Base-by-base conservation (phyloP, 164 flowering plant species). In the Tetrastigma voinierianum region DNA sequence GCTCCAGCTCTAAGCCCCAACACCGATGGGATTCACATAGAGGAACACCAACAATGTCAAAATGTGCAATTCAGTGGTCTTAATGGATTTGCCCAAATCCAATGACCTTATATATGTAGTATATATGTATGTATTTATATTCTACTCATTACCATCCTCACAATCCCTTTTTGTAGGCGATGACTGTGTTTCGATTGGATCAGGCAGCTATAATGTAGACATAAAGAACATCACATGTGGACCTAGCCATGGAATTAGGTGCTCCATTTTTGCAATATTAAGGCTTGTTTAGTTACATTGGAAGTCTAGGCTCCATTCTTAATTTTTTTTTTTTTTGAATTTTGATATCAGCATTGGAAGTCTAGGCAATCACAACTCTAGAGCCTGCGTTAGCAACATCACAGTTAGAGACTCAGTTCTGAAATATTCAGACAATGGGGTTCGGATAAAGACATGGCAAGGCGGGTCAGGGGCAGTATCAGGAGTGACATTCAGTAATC, bases 171-270 rank as follows among this genome's bases (percentile, higher is more conserved):
- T 11, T 69, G 40, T 54, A 90, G 98, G 96, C 11, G 98, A 93
- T 67, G 98, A 90, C 66, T 89, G 96, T 61, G 75, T 90, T 40
- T 93, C 96, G 9, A 90, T 90, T 66, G 93, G 93, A 59, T 72
- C 97, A 0, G 96, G 96, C 19, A 77, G 85, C 11, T 75, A 67
- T 6, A 76, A 93, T 70, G 86, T 93, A 8, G 94, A 93, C 61
- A 89, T 90, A 64, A 76, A 65, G 71, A 89, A 89, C 68, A 74
- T 90, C 16, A 89, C 98, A 16, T 93, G 96, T 68, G 98, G 93
- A 19, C 96, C 91, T 8, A 77, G 98, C 64, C 96, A 93, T 75
- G 98, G 98, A 54, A 93, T 93, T 77, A 93, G 98, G 98, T 93
- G 40, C 3, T 32, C 40, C 3, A 32, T 3, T 32, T 1, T 32